Conservation (phyloP, 306 rosid species). For the Cicer arietinum region DNA sequence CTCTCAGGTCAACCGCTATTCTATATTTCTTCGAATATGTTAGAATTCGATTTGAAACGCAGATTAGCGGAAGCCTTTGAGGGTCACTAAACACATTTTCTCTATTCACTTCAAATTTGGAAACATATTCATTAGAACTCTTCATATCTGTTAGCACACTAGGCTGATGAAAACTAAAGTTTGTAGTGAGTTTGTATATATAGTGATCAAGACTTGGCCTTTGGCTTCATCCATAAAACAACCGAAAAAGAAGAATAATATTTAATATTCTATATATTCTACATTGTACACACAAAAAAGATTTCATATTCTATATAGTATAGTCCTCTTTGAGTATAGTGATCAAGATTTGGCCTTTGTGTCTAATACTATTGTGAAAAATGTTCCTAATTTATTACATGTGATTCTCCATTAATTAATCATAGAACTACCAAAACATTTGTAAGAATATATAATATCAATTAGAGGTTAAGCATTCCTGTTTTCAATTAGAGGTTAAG, state of each 20-base stretch:
- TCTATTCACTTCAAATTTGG: background rate
- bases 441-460: background rate
- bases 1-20: slow-evolving; percentile 20
- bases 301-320: background rate
- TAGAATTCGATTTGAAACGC: slow-evolving; percentile 1
- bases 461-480: background rate
- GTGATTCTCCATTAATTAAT: slow-evolving; percentile 15
- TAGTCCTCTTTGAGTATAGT: too few relatives aligned
- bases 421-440: background rate
- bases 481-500: background rate
- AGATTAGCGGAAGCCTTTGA: slow-evolving; percentile 37
- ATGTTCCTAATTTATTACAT: background rate
- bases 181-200: slow-evolving; percentile 12
- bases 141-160: background rate
- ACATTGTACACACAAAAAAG: too few relatives aligned
- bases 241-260: background rate
- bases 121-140: background rate
- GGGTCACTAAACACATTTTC: slow-evolving; percentile 32
- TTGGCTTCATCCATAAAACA: background rate
- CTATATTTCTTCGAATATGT: background rate
- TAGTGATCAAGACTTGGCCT: background rate
- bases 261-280: background rate
- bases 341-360: background rate
- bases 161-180: slow-evolving; percentile 1
- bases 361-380: background rate